These are phyloP conservation scores for Acacia acuminata DNA, from an alignment of 306 rosid species.

Conservation along the genomic window DNA sequence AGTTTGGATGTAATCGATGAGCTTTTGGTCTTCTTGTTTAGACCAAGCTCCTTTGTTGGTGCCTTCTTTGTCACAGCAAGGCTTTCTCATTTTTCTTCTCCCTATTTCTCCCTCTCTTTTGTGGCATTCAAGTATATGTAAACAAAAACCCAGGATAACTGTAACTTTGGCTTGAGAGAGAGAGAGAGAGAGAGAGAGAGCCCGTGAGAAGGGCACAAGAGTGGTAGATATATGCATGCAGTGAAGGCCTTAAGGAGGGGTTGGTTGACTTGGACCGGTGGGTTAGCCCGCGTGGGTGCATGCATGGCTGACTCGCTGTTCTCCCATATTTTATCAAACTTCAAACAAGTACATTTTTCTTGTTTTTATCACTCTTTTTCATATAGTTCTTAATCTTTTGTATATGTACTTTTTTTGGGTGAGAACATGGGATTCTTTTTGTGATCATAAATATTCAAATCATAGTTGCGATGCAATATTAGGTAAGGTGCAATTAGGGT, in stretches of 20 bases:
- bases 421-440: no score
- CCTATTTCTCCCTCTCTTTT: background rate
- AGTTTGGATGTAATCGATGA: constrained; percentile 54
- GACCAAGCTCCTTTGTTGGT: constrained; percentile 81
- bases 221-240: constrained; percentile 28
- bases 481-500: no score
- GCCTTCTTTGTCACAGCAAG: constrained; percentile 63
- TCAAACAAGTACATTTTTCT: background rate
- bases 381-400: background rate
- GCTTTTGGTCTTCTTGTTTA: constrained; percentile 73
- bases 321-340: background rate
- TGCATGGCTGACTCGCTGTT: constrained; percentile 22
- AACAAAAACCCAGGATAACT: background rate
- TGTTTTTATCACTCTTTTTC: background rate
- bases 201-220: constrained; percentile 7
- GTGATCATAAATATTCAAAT: background rate
- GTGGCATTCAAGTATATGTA: background rate
- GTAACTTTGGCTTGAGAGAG: background rate
- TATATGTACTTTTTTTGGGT: no score
- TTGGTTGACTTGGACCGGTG: constrained; percentile 67
- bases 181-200: background rate
- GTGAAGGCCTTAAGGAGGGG: background rate
- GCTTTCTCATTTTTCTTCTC: constrained; percentile 47
- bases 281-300: constrained; percentile 47
- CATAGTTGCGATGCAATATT: no score